Percentiles rank a stretch among this genome's conserved stretches.
These are phyloP conservation scores for Teunomyces pallodes DNA, from an alignment of 805 yeast genomes.

Conservation along the genomic window DNA sequence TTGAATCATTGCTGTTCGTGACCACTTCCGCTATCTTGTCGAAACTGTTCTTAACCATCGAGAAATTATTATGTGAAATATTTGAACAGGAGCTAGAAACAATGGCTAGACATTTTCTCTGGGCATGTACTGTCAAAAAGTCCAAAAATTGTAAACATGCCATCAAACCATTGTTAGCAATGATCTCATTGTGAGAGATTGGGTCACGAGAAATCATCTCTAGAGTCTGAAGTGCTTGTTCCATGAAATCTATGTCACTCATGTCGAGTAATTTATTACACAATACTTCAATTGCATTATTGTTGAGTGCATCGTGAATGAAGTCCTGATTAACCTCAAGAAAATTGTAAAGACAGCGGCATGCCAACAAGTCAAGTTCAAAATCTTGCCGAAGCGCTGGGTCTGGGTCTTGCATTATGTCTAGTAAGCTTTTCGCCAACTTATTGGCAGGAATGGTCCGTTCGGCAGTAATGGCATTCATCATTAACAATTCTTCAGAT, in stretches of 20 bases:
- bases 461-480: conserved; percentile 62
- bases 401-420: conserved; percentile 54
- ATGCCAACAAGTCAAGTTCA: conserved; percentile 79
- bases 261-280: conserved; percentile 68
- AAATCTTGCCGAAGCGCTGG: conserved; percentile 52
- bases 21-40: conserved; percentile 58
- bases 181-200: conserved; percentile 47
- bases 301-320: conserved; percentile 57
- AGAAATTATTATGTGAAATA: conserved; percentile 44
- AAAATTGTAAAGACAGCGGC: conserved; percentile 79
- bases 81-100: conserved; percentile 66
- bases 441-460: conserved; percentile 59
- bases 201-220: conserved; percentile 61
- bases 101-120: conserved; percentile 71
- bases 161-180: conserved; percentile 58
- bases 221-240: conserved; percentile 77
- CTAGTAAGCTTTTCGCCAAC: conserved; percentile 53
- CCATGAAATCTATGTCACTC: conserved; percentile 85
- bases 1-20: conserved; percentile 52
- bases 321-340: conserved; percentile 71
- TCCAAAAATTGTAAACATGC: conserved; percentile 75
- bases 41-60: conserved; percentile 53
- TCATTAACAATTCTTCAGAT: conserved; percentile 64
- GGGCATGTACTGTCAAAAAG: conserved; percentile 86
- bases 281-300: conserved; percentile 64